Evolutionary conservation across 179 eudicot species (phyloP), one percentile per base, ranked within the genome.

Genomic region (Gypsophila paniculata): DNA sequence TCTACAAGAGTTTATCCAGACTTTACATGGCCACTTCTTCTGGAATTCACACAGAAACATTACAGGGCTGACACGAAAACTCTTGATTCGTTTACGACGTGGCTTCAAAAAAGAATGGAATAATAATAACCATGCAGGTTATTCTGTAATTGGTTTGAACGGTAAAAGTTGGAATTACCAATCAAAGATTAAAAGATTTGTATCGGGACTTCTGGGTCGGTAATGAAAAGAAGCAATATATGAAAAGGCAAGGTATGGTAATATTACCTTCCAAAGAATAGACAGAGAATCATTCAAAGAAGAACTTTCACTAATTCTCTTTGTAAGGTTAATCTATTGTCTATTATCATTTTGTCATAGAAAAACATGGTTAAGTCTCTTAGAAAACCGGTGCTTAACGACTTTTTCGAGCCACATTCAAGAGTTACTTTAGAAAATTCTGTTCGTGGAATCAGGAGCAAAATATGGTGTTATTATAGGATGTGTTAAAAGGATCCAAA

Each of bases 11-110:
- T 77, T 36, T 90, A 90, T 79, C 98, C 93, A 2, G 88, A 90
- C 68, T 92, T 92, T 79, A 87, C 94, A 57, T 90, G 98, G 96
- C 84, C 84, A 36, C 72, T 72, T 52, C 66, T 90, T 21, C 85
- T 88, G 55, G 88, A 87, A 54, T 92, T 90, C 74, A 91, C 97
- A 8, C 96, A 91, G 82, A 91, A 88, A 73, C 90, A 90, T 76
- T 90, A 90, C 70, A 82, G 96, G 70, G 87, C 91, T 29, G 96
- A 91, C 74, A 86, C 76, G 84, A 88, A 84, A 55, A 90, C 97
- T 38, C 87, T 91, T 0, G 78, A 82, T 21, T 79, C 83, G 53
- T 91, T 91, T 81, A 82, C 93, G 8, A 81, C 75, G 52, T 90
- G 97, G 97, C 79, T 88, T 70, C 65, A 76, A 53, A 49, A 69